phyloP scores from a whole-genome alignment of 2,329 filamentous ascomycete genomes.

The Scedosporium aurantiacum region DNA sequence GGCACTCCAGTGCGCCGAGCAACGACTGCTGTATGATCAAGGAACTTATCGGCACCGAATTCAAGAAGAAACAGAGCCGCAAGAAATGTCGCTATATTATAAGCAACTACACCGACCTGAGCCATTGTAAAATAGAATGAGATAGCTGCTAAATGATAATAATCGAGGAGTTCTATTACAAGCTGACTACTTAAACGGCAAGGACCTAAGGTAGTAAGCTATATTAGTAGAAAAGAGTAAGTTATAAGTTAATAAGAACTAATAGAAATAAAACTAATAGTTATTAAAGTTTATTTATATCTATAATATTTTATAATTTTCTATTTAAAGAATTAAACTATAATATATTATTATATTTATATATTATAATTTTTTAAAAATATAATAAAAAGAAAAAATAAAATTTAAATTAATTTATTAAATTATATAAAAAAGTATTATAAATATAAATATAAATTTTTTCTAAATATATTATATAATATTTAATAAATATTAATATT shows the following conservation, averaged over 20 bases:
- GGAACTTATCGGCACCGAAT: slow-evolving; percentile 39
- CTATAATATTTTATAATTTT: no score
- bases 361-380: not conserved
- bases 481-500: no score
- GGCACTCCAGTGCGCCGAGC: slow-evolving; percentile 32
- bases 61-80: slow-evolving; percentile 37
- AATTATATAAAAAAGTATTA: not conserved
- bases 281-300: not conserved
- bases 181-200: no score
- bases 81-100: slow-evolving; percentile 29
- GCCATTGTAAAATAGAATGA: no score
- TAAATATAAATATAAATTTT: not conserved
- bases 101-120: not conserved
- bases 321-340: no score
- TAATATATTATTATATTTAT: not conserved
- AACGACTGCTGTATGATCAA: slow-evolving; percentile 37
- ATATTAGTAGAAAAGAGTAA: no score
- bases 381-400: not conserved
- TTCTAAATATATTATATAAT: no score
- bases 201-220: no score
- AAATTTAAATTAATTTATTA: not conserved
- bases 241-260: no score
- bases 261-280: not conserved
- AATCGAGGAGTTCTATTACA: no score
- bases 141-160: no score